Conservation (phyloP, 371 early-diverging fungal genomes). For the Nematocida sp. region DNA sequence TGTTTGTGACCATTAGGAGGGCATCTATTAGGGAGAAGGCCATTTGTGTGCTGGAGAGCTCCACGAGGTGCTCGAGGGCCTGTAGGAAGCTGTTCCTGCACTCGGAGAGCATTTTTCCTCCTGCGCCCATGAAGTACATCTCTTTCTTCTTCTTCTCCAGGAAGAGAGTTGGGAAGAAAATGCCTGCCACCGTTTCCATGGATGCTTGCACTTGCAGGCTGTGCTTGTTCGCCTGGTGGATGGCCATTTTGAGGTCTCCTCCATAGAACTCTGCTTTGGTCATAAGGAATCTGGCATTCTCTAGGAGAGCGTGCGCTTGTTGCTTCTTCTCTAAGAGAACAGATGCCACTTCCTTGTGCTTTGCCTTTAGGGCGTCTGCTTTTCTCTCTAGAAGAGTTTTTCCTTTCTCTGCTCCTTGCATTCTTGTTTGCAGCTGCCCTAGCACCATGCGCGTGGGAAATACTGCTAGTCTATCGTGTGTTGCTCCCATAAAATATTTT, state of each 20-base stretch:
- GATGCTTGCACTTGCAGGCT: conserved; percentile 40
- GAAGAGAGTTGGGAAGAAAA: conserved; percentile 50
- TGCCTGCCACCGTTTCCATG: conserved; percentile 56
- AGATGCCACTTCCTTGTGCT: conserved; percentile 83
- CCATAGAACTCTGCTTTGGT: conserved; percentile 91
- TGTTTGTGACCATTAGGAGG: conserved; percentile 93
- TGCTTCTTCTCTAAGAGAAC: conserved; percentile 78
- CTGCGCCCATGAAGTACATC: conserved; percentile 82
- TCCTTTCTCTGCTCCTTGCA: conserved; percentile 94
- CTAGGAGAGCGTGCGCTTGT: conserved; percentile 63
- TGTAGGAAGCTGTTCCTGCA: conserved; percentile 84
- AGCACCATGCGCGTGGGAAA: conserved; percentile 73
- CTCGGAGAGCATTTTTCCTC: conserved; percentile 87
- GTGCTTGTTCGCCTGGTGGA: conserved; percentile 53
- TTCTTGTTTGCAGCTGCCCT: too few relatives aligned
- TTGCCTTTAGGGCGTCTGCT: conserved; percentile 85
- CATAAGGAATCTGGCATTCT: conserved; percentile 87
- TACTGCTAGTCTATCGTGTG: conserved; percentile 58
- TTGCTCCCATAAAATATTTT: conserved; percentile 14
- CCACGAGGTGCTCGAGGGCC: conserved; percentile 83
- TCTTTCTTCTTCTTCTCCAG: conserved; percentile 17
- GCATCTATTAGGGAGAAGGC: conserved; percentile 91
- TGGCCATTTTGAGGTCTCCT: conserved; percentile 72
- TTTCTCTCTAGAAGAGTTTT: conserved; percentile 74
- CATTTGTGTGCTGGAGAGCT: conserved; percentile 78